Percentiles rank a stretch among this genome's conserved stretches.
Conservation (phyloP, 306 rosid species). For the Prunus armeniaca region DNA sequence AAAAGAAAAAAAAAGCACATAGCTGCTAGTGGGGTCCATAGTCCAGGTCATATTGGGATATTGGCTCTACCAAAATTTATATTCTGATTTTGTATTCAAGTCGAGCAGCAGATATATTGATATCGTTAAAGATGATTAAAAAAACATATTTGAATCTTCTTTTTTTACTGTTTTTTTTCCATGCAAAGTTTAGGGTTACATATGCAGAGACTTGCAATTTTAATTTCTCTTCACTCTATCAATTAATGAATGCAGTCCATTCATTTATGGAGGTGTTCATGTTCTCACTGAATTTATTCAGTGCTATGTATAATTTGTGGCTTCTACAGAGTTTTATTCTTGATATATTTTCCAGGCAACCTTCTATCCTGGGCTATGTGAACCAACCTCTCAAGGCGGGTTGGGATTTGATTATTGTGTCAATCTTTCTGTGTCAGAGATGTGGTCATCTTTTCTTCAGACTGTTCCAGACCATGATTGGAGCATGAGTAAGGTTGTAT, state of each 20-base stretch:
- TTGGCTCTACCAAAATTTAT: background rate
- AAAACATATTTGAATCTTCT: no score
- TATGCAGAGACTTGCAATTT: background rate
- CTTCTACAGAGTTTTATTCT: conserved; percentile 2
- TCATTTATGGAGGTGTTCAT: background rate
- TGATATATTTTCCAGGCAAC: conserved; percentile 61
- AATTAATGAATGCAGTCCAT: background rate
- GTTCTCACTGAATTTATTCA: background rate
- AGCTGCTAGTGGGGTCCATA: background rate
- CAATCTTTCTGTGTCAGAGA: conserved; percentile 77
- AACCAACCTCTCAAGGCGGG: conserved; percentile 96
- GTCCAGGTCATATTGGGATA: background rate
- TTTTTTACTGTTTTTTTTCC: no score
- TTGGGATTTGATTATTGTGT: conserved; percentile 93
- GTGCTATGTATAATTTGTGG: background rate
- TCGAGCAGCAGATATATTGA: background rate
- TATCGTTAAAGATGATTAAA: no score
- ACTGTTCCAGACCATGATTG: conserved; percentile 76
- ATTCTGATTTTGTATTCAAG: background rate
- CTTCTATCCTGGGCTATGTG: conserved; percentile 85
- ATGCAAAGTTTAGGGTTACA: background rate
- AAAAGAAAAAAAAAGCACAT: background rate
- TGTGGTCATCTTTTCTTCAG: conserved; percentile 85
- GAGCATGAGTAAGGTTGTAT: conserved; percentile 89
- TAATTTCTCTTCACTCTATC: background rate